Evolutionary conservation across 805 yeast genomes (phyloP).

Genomic region (Nakazawaea wyomingensis): DNA sequence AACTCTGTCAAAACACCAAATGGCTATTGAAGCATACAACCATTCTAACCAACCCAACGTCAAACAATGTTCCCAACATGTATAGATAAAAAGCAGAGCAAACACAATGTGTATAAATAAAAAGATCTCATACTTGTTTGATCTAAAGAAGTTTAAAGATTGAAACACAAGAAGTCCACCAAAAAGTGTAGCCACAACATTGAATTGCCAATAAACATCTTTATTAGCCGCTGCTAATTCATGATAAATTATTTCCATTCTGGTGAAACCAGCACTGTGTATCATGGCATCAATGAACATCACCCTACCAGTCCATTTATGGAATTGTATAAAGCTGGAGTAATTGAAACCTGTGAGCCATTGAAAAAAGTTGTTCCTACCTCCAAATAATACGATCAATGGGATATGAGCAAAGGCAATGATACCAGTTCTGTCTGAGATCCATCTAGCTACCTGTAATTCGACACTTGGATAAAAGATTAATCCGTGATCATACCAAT

Average conservation of each 20-base stretch:
- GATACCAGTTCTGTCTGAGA: conserved; percentile 33
- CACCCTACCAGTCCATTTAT: conserved; percentile 60
- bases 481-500: conserved; percentile 11
- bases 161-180: conserved; percentile 41
- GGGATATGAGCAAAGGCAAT: conserved; percentile 36
- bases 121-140: conserved; percentile 54
- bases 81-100: conserved; percentile 47
- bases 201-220: conserved; percentile 17
- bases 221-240: not conserved
- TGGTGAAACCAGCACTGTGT: conserved; percentile 34
- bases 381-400: conserved; percentile 39
- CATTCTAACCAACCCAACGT: conserved; percentile 29
- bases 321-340: conserved; percentile 46
- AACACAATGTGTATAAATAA: conserved; percentile 51
- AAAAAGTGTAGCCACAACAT: conserved; percentile 34
- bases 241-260: conserved; percentile 14
- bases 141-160: conserved; percentile 47
- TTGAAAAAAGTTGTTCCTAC: conserved; percentile 39
- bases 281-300: conserved; percentile 33
- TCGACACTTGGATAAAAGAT: not conserved
- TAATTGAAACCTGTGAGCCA: conserved; percentile 40
- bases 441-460: not conserved
- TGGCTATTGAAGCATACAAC: conserved; percentile 33
- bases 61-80: conserved; percentile 54
- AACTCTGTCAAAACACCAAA: conserved; percentile 50